These are phyloP conservation scores for Claviceps pusilla DNA, from an alignment of 2,329 filamentous ascomycete genomes.

Conservation along the genomic window DNA sequence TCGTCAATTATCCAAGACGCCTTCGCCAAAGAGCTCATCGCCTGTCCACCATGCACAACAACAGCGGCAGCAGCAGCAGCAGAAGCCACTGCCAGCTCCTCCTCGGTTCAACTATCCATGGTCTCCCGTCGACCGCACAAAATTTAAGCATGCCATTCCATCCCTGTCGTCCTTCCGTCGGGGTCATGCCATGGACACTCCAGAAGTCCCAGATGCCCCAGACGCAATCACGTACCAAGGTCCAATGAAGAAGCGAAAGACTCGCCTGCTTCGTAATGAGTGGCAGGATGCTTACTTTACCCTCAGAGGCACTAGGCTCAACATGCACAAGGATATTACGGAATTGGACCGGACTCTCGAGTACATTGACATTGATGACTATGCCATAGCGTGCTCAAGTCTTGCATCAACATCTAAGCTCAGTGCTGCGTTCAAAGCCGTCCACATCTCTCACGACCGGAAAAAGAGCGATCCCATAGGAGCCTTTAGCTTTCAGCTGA, in stretches of 20 bases:
- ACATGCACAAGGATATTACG: slow-evolving; percentile 54
- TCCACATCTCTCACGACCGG: slow-evolving; percentile 43
- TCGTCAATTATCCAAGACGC: slow-evolving; percentile 18
- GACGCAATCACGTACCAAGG: slow-evolving; percentile 58
- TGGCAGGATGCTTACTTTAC: slow-evolving; percentile 90
- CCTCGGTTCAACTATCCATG: slow-evolving; percentile 42
- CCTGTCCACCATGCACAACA: slow-evolving; percentile 17
- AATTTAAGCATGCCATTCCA: slow-evolving; percentile 31
- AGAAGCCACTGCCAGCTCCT: slow-evolving; percentile 33
- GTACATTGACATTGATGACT: slow-evolving; percentile 78
- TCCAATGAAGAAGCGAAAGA: slow-evolving; percentile 90
- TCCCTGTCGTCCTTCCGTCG: slow-evolving; percentile 16
- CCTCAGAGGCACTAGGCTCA: slow-evolving; percentile 58
- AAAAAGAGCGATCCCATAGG: slow-evolving; percentile 44
- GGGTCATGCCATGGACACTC: slow-evolving; percentile 12
- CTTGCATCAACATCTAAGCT: slow-evolving; percentile 66
- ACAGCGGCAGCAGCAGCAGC: slow-evolving; percentile 15
- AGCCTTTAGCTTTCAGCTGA: slow-evolving; percentile 73
- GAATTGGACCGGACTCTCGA: slow-evolving; percentile 47
- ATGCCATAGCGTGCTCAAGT: slow-evolving; percentile 71
- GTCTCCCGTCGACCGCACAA: slow-evolving; percentile 32
- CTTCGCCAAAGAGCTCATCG: slow-evolving; percentile 21
- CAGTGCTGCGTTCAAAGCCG: slow-evolving; percentile 70
- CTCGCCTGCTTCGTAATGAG: slow-evolving; percentile 74
- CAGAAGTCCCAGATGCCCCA: slow-evolving; percentile 21